Conservation (phyloP, 1,284 basidiomycete species). For the Ceraceosorus guamensis region DNA sequence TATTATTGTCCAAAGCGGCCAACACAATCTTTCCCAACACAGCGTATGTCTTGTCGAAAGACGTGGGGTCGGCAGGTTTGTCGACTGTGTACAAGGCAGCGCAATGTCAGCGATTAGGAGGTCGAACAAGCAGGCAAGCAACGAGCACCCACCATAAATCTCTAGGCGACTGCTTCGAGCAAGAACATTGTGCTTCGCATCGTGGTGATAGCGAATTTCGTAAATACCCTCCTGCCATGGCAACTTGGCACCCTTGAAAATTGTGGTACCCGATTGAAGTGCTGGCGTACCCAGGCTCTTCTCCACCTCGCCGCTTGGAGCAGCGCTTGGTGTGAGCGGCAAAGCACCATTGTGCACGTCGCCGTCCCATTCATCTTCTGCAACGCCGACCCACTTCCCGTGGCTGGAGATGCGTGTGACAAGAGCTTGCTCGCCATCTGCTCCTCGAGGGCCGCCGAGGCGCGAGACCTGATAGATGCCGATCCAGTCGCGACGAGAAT, state of each 20-base stretch:
- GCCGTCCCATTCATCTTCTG: slow-evolving; percentile 86
- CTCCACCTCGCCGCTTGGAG: background rate
- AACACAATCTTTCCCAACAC: slow-evolving; percentile 62
- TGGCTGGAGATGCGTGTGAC: slow-evolving; percentile 73
- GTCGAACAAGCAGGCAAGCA: too few relatives aligned
- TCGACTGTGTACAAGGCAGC: slow-evolving; percentile 56
- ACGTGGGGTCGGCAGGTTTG: slow-evolving; percentile 59
- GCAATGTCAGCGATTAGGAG: background rate
- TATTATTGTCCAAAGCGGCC: slow-evolving; percentile 77
- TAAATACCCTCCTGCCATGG: slow-evolving; percentile 82
- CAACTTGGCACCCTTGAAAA: slow-evolving; percentile 53
- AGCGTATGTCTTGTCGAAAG: slow-evolving; percentile 53
- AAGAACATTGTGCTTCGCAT: slow-evolving; percentile 88
- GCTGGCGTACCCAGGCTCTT: background rate
- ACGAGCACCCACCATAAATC: slow-evolving; percentile 63
- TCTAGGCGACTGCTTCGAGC: slow-evolving; percentile 73
- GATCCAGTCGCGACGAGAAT: slow-evolving; percentile 94
- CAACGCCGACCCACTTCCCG: slow-evolving; percentile 87
- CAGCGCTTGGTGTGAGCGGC: background rate
- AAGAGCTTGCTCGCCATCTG: slow-evolving; percentile 14
- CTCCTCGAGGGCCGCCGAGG: slow-evolving; percentile 15
- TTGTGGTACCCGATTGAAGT: background rate
- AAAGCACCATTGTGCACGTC: slow-evolving; percentile 53
- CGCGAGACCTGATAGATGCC: slow-evolving; percentile 62
- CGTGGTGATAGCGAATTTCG: slow-evolving; percentile 61